phyloP scores from a whole-genome alignment of 208 protist species.

The Leptomonas pyrrhocoris region DNA sequence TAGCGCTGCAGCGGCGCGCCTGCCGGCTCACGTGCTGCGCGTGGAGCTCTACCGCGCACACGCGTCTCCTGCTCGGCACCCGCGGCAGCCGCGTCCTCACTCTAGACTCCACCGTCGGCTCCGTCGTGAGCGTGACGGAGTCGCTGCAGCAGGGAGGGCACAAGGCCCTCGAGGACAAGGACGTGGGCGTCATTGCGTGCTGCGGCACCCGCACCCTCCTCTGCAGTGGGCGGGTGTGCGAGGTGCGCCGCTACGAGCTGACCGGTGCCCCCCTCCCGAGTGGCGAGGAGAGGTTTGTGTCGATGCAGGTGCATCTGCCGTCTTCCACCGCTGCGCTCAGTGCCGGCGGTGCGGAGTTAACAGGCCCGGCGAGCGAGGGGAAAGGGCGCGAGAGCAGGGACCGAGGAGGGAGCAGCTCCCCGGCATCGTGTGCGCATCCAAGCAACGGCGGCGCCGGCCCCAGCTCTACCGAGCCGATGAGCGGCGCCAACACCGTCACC shows the following conservation, averaged over 20 bases:
- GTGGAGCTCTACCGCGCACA: constrained; percentile 65
- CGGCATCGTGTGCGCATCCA: background rate
- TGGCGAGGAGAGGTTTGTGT: constrained; percentile 67
- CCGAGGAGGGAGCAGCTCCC: background rate
- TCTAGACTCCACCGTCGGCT: constrained; percentile 54
- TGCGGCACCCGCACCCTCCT: constrained; percentile 59
- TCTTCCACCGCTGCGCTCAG: background rate
- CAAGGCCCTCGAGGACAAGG: constrained; percentile 22
- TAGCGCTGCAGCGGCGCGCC: constrained; percentile 44
- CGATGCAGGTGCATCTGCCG: constrained; percentile 62
- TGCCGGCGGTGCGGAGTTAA: background rate
- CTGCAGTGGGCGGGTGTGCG: constrained; percentile 61
- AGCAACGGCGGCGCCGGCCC: background rate
- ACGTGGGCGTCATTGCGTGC: constrained; percentile 52
- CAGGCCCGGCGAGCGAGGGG: background rate
- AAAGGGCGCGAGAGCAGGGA: background rate
- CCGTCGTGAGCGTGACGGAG: constrained; percentile 56
- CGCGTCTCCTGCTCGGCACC: constrained; percentile 66
- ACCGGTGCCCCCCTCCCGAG: constrained; percentile 45
- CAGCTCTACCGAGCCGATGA: background rate
- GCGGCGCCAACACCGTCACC: constrained; percentile 1
- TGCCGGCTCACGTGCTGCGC: constrained; percentile 47
- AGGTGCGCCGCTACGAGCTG: constrained; percentile 56
- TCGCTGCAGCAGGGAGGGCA: constrained; percentile 15
- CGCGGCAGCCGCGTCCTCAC: constrained; percentile 66